These are phyloP conservation scores for Aspergillus pseudoglaucus DNA, from an alignment of 2,329 filamentous ascomycete species.

Conservation along the genomic window DNA sequence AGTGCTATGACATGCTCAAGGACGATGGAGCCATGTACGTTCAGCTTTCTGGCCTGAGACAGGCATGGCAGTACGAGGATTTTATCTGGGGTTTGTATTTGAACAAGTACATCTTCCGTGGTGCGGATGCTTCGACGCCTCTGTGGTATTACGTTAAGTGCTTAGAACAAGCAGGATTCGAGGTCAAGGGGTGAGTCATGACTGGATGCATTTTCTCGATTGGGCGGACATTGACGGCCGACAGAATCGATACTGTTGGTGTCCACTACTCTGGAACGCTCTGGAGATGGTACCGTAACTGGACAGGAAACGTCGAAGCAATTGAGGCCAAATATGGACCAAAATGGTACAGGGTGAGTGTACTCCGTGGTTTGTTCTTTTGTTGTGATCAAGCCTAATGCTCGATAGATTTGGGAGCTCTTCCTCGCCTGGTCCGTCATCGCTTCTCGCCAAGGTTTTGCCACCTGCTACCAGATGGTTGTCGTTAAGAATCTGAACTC, in stretches of 20 bases:
- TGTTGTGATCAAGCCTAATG: not conserved
- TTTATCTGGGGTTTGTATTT: constrained; percentile 89
- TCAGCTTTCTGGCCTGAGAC: constrained; percentile 78
- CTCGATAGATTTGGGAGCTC: constrained; percentile 66
- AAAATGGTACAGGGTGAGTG: constrained; percentile 76
- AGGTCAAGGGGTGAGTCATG: constrained; percentile 58
- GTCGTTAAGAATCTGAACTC: constrained; percentile 76
- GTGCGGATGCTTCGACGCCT: constrained; percentile 81
- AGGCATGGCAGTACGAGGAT: constrained; percentile 88
- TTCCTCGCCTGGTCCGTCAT: constrained; percentile 76
- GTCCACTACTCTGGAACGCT: constrained; percentile 87
- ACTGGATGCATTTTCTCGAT: not conserved
- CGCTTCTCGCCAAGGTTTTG: constrained; percentile 65
- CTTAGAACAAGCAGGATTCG: constrained; percentile 72
- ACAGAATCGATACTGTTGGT: constrained; percentile 69
- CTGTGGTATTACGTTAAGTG: constrained; percentile 70
- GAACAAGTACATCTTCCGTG: constrained; percentile 94
- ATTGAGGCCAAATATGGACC: constrained; percentile 81
- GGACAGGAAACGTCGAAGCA: constrained; percentile 78
- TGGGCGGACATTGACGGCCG: not conserved
- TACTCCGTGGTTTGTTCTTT: not conserved
- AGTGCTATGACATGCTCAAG: constrained; percentile 82
- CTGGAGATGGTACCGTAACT: constrained; percentile 93
- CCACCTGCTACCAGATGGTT: constrained; percentile 72
- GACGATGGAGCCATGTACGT: constrained; percentile 86